Percentiles rank a stretch among this genome's conserved stretches.
phyloP scores from a whole-genome alignment of 371 early-diverging fungal species.

The Saksenaea vasiformis region DNA sequence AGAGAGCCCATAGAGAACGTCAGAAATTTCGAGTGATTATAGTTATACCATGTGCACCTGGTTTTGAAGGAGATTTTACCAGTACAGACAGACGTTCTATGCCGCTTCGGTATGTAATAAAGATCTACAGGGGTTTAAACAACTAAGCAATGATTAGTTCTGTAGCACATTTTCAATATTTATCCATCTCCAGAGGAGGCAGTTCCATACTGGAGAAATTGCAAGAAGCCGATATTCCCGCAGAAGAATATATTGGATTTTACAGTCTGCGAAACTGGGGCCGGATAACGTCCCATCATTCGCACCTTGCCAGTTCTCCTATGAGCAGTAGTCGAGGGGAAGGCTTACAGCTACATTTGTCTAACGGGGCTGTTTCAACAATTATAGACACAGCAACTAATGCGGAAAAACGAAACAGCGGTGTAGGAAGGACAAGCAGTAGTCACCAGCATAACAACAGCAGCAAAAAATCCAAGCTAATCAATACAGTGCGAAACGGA shows the following conservation, averaged over 20 bases:
- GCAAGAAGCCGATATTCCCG: conserved; percentile 60
- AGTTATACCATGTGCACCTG: conserved; percentile 88
- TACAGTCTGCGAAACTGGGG: conserved; percentile 79
- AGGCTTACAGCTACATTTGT: conserved; percentile 9
- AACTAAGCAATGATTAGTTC: conserved; percentile 29
- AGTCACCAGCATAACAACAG: background rate
- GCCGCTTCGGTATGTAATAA: conserved; percentile 32
- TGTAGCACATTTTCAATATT: conserved; percentile 80
- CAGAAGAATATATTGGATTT: conserved; percentile 76
- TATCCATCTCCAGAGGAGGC: conserved; percentile 78
- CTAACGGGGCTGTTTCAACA: background rate
- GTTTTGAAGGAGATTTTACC: conserved; percentile 83
- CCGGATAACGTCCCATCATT: conserved; percentile 19
- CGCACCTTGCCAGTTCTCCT: conserved; percentile 6
- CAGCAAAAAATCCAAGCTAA: background rate
- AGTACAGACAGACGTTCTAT: conserved; percentile 48
- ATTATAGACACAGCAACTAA: background rate
- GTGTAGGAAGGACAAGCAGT: conserved; percentile 7
- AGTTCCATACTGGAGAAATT: conserved; percentile 70
- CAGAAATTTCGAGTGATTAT: conserved; percentile 82
- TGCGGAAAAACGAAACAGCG: background rate
- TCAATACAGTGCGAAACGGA: background rate
- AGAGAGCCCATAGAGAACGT: conserved; percentile 67
- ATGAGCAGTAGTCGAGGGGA: conserved; percentile 12
- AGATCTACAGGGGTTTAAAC: background rate